Evolutionary conservation across 2,329 filamentous ascomycete species (phyloP).

Genomic region (Macrophomina phaseolina): DNA sequence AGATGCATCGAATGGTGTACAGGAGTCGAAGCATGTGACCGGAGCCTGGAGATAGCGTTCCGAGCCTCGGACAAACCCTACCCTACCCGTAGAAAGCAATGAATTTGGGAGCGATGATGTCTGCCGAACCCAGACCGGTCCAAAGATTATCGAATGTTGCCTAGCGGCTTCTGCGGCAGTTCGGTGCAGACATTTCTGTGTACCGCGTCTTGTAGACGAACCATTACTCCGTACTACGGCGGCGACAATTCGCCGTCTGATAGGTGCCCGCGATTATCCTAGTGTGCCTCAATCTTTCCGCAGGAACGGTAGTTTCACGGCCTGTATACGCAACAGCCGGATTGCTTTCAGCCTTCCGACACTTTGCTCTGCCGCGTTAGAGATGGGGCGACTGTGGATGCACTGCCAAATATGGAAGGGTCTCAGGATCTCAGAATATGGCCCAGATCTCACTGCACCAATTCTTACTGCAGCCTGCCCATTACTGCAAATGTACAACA

Average conservation of each 20-base stretch:
- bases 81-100: not conserved
- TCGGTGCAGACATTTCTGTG: not conserved
- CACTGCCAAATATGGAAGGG: not conserved
- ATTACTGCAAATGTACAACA: slow-evolving; percentile 6
- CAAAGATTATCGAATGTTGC: too few relatives aligned
- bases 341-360: not conserved
- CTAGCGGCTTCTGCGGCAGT: not conserved
- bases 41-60: not conserved
- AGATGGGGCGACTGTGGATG: not conserved
- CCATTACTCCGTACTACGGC: not conserved
- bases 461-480: slow-evolving; percentile 1
- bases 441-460: not conserved
- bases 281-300: not conserved
- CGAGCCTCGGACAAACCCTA: not conserved
- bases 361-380: not conserved
- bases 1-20: not conserved
- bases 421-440: slow-evolving; percentile 10
- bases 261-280: not conserved
- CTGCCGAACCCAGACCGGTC: too few relatives aligned
- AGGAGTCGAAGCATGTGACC: not conserved
- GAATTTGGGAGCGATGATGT: not conserved
- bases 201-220: too few relatives aligned
- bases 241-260: not conserved
- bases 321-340: not conserved
- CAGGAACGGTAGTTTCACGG: not conserved